Evolutionary conservation across 495 filamentous ascomycete species (phyloP).

Genomic region (Talaromyces wortmannii): DNA sequence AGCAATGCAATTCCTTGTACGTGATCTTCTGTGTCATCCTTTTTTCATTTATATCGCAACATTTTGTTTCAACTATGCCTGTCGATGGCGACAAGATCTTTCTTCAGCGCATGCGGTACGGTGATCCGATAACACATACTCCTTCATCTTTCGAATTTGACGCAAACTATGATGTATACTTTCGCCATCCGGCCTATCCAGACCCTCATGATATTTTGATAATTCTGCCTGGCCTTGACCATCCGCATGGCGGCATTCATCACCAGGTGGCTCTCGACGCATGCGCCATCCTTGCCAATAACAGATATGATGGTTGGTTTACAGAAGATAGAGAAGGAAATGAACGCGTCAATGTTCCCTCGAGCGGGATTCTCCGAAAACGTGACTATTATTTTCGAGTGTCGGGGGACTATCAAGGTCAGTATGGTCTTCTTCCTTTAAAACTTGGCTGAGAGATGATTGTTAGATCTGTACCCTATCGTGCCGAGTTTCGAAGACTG

Average conservation of each 20-base stretch:
- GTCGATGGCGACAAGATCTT: not conserved
- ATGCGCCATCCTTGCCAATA: slow-evolving; percentile 5
- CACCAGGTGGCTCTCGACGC: slow-evolving; percentile 1
- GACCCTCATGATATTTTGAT: slow-evolving; percentile 3
- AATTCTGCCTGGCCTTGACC: slow-evolving; percentile 1
- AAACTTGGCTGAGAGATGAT: not conserved
- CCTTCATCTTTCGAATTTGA: not conserved
- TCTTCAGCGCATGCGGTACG: not conserved
- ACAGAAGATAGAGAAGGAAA: slow-evolving; percentile 2
- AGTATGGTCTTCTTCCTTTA: not conserved
- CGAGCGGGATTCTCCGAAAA: not conserved
- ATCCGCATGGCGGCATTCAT: slow-evolving; percentile 7
- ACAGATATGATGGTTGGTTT: slow-evolving; percentile 8
- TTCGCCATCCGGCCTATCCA: slow-evolving; percentile 23
- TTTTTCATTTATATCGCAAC: not conserved
- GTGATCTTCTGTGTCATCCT: not conserved
- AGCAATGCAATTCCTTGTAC: too few species aligned
- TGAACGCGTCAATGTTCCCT: slow-evolving; percentile 1
- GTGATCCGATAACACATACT: not conserved
- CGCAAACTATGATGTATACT: not conserved
- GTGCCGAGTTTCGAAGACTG: slow-evolving; percentile 10
- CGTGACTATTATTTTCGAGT: not conserved
- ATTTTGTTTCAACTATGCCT: not conserved
- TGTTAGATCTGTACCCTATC: slow-evolving; percentile 4
- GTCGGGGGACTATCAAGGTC: not conserved